These are phyloP conservation scores for Epicoccum nigrum DNA, from an alignment of 2,329 filamentous ascomycete genomes.

Conservation along the genomic window DNA sequence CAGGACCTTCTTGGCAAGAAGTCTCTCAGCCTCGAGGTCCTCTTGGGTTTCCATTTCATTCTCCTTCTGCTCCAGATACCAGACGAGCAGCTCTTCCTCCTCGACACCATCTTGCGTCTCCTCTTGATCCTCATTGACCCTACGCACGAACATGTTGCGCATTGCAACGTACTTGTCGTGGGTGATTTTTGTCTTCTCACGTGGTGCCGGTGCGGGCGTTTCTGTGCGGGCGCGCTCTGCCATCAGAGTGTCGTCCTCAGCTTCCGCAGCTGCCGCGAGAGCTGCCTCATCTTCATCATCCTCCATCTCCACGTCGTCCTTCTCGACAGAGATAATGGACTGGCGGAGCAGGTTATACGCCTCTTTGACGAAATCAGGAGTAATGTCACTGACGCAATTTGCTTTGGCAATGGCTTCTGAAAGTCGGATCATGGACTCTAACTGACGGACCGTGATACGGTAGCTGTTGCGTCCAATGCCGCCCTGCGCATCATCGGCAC, in stretches of 20 bases:
- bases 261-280: conserved; percentile 57
- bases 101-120: conserved; percentile 81
- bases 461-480: conserved; percentile 95
- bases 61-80: conserved; percentile 94
- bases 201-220: conserved; percentile 47
- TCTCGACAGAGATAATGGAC: conserved; percentile 96
- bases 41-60: conserved; percentile 80
- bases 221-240: conserved; percentile 37
- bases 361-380: conserved; percentile 83
- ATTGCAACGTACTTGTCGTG: conserved; percentile 95
- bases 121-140: conserved; percentile 82
- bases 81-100: conserved; percentile 78
- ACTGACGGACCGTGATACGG: conserved; percentile 93
- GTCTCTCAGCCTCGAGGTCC: conserved; percentile 76
- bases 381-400: conserved; percentile 92
- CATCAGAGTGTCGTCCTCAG: conserved; percentile 49
- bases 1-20: conserved; percentile 80
- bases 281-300: conserved; percentile 73
- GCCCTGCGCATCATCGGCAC: conserved; percentile 90
- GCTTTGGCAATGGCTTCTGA: conserved; percentile 98
- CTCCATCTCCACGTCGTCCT: conserved; percentile 95
- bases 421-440: conserved; percentile 93
- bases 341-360: conserved; percentile 90
- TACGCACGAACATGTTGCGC: conserved; percentile 81
- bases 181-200: conserved; percentile 82